Evolutionary conservation across 1,139 yeast species (phyloP).

Genomic region (Yamadazyma kanchanaburiensis): DNA sequence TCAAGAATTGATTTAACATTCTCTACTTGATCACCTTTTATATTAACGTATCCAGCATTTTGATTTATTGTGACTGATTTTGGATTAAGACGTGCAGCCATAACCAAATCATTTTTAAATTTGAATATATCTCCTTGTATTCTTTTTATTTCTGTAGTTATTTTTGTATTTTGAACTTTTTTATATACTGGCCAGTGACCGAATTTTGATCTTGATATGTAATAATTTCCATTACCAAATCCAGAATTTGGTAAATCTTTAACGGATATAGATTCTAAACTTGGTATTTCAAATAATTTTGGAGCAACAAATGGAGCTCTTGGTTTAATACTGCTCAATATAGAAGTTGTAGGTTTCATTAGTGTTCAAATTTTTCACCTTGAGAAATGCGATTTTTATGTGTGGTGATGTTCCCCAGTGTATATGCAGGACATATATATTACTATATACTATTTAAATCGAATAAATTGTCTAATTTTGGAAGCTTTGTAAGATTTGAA

Average conservation of each 20-base stretch:
- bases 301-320: conserved; percentile 16
- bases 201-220: conserved; percentile 49
- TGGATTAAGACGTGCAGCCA: conserved; percentile 41
- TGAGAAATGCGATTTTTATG: not conserved
- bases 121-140: conserved; percentile 59
- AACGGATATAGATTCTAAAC: conserved; percentile 22
- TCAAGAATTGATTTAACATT: conserved; percentile 38
- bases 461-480: too few relatives aligned
- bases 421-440: conserved; percentile 2
- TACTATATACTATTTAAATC: too few relatives aligned
- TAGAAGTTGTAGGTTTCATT: conserved; percentile 26
- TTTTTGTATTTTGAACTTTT: conserved; percentile 51
- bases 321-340: conserved; percentile 24
- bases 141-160: conserved; percentile 61
- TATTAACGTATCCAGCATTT: conserved; percentile 38
- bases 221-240: conserved; percentile 47
- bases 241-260: conserved; percentile 34
- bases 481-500: not conserved
- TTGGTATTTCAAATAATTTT: conserved; percentile 24
- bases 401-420: conserved; percentile 2
- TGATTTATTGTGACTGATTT: conserved; percentile 37
- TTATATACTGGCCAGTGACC: conserved; percentile 72
- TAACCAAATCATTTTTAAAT: conserved; percentile 57
- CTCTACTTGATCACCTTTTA: conserved; percentile 58
- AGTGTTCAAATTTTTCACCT: conserved; percentile 1